Conservation (phyloP, 306 rosid species). For the Hippophae rhamnoides region DNA sequence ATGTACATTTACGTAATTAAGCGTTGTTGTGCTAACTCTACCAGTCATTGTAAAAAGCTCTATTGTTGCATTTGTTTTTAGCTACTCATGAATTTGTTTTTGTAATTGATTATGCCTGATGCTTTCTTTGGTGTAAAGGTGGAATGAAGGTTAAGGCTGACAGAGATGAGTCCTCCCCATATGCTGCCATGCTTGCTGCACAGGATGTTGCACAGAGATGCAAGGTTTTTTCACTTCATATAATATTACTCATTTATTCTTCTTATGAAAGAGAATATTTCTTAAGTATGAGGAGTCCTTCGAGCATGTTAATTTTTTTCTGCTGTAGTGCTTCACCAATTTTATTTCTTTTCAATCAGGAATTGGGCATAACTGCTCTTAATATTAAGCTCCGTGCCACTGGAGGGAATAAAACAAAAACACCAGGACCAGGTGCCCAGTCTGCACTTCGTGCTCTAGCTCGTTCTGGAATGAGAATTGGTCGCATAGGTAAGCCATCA, state of each 20-base stretch:
- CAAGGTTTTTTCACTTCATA: conserved; percentile 33
- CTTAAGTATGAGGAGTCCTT: not conserved
- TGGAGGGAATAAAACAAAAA: conserved; percentile 83
- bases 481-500: conserved; percentile 58
- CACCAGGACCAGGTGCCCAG: conserved; percentile 94
- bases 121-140: conserved; percentile 22
- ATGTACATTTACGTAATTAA: too few species aligned
- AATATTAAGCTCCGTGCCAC: conserved; percentile 83
- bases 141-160: conserved; percentile 93
- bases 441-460: conserved; percentile 90
- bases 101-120: not conserved
- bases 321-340: not conserved
- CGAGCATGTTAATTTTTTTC: not conserved
- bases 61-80: not conserved
- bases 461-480: conserved; percentile 90
- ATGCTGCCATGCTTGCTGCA: conserved; percentile 91
- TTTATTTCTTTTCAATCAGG: conserved; percentile 29
- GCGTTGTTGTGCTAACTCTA: too few species aligned
- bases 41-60: too few species aligned
- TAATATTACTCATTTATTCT: not conserved
- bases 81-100: not conserved
- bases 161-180: conserved; percentile 77
- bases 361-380: conserved; percentile 74
- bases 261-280: not conserved
- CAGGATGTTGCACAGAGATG: conserved; percentile 78